These are phyloP conservation scores for Skeletonema marinoi DNA, from an alignment of 108 stramenopile genomes.

Conservation along the genomic window DNA sequence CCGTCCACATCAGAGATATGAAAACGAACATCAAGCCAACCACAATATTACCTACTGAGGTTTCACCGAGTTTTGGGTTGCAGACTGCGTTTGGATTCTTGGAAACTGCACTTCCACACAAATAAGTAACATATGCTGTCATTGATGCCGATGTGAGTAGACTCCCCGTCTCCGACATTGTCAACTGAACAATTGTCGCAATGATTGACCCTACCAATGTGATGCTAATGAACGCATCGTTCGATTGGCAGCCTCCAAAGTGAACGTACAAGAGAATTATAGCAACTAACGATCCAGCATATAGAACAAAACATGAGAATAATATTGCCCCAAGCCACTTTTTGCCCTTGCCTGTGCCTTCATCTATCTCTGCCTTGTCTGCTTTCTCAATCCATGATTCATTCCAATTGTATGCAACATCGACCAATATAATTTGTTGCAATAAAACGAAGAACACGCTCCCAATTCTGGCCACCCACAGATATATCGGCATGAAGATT, in stretches of 20 bases:
- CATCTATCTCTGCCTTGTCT: slow-evolving; percentile 62
- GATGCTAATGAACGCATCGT: slow-evolving; percentile 82
- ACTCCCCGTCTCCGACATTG: slow-evolving; percentile 70
- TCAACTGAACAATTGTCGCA: slow-evolving; percentile 67
- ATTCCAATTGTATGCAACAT: slow-evolving; percentile 89
- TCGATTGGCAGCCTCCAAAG: slow-evolving; percentile 80
- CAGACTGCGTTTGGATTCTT: slow-evolving; percentile 79
- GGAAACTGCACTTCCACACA: slow-evolving; percentile 75
- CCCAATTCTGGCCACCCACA: slow-evolving; percentile 76
- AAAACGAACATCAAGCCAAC: slow-evolving; percentile 77
- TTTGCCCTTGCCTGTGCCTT: slow-evolving; percentile 71
- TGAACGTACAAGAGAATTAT: slow-evolving; percentile 78
- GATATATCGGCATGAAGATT: slow-evolving; percentile 64
- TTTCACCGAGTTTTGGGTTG: slow-evolving; percentile 82
- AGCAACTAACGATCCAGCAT: slow-evolving; percentile 62
- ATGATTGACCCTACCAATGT: slow-evolving; percentile 72
- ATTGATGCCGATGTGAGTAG: slow-evolving; percentile 85
- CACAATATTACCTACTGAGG: slow-evolving; percentile 65
- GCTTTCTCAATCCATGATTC: slow-evolving; percentile 83
- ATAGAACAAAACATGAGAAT: slow-evolving; percentile 64
- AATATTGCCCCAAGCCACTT: slow-evolving; percentile 87
- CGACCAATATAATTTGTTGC: slow-evolving; percentile 85
- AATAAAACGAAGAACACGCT: slow-evolving; percentile 74
- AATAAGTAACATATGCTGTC: slow-evolving; percentile 82
- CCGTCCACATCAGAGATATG: slow-evolving; percentile 82